These are phyloP conservation scores for Pseudoscleropodium purum DNA, from an alignment of 225 moss, liverwort and hornwort genomes.

Conservation along the genomic window DNA sequence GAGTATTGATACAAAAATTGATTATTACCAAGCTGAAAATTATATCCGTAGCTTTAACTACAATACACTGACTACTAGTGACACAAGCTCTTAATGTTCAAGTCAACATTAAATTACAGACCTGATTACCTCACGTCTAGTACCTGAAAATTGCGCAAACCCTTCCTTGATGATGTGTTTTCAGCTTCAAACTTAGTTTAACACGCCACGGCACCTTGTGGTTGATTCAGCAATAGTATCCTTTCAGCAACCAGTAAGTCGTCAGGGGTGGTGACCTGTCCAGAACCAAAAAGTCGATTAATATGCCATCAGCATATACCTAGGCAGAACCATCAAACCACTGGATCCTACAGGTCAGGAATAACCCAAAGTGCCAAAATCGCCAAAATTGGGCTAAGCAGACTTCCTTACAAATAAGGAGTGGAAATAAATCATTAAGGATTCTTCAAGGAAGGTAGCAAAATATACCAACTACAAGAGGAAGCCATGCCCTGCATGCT, in stretches of 20 bases:
- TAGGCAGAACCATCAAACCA: background rate
- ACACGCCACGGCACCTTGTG: conserved; percentile 7
- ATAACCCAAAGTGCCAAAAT: background rate
- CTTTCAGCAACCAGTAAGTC: conserved; percentile 70
- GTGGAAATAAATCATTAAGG: background rate
- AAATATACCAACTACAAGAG: background rate
- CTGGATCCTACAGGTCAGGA: background rate
- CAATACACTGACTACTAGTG: background rate
- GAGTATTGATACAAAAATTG: background rate
- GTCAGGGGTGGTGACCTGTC: conserved; percentile 72
- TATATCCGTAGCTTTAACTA: background rate
- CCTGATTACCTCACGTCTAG: background rate
- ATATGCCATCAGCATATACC: background rate
- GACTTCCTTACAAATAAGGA: background rate
- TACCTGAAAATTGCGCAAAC: background rate
- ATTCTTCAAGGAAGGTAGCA: background rate
- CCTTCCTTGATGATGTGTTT: background rate
- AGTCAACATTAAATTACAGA: background rate
- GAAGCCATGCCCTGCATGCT: background rate
- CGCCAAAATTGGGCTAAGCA: background rate
- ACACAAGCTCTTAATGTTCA: background rate
- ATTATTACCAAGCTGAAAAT: background rate
- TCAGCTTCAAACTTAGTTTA: background rate
- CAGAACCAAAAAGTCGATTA: background rate
- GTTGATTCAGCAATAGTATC: conserved; percentile 36